These are phyloP conservation scores for Chlorophyllum brunneum DNA, from an alignment of 768 basidiomycete genomes.

Conservation along the genomic window DNA sequence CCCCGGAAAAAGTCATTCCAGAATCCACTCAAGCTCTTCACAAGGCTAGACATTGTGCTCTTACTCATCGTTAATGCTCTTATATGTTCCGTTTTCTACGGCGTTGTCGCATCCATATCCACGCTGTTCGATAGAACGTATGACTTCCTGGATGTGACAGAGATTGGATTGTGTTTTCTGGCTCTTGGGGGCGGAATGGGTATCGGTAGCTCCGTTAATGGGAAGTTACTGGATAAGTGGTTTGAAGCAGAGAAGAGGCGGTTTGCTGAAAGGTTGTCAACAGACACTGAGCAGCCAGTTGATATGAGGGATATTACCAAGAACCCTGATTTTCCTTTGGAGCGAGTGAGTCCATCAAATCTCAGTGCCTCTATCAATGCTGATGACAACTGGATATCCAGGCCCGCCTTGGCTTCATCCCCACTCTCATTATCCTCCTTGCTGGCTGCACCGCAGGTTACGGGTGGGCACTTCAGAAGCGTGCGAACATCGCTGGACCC, in stretches of 20 bases:
- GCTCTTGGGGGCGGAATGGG: constrained; percentile 71
- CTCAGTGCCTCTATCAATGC: neutral
- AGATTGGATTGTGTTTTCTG: constrained; percentile 76
- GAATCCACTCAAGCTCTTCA: constrained; percentile 56
- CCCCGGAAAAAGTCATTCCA: constrained; percentile 37
- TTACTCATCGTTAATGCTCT: constrained; percentile 49
- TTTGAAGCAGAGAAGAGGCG: constrained; percentile 41
- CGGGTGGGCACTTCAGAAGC: constrained; percentile 54
- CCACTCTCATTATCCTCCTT: constrained; percentile 25
- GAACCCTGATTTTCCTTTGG: constrained; percentile 46
- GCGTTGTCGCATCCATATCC: constrained; percentile 56
- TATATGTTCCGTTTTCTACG: constrained; percentile 54
- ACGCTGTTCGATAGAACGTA: constrained; percentile 58
- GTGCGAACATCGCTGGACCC: constrained; percentile 47
- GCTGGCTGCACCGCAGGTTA: constrained; percentile 46
- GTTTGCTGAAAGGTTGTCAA: constrained; percentile 17
- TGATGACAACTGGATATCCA: neutral
- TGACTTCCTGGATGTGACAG: constrained; percentile 53
- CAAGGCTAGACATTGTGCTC: constrained; percentile 52
- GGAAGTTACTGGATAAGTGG: constrained; percentile 63
- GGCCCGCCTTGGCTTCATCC: constrained; percentile 20
- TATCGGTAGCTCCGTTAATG: constrained; percentile 53
- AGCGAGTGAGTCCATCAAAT: constrained; percentile 29
- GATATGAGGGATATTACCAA: constrained; percentile 23
- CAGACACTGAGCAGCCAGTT: constrained; percentile 2